Evolutionary conservation across 1,284 basidiomycete species (phyloP).

Genomic region (Cutaneotrichosporon arboriforme): DNA sequence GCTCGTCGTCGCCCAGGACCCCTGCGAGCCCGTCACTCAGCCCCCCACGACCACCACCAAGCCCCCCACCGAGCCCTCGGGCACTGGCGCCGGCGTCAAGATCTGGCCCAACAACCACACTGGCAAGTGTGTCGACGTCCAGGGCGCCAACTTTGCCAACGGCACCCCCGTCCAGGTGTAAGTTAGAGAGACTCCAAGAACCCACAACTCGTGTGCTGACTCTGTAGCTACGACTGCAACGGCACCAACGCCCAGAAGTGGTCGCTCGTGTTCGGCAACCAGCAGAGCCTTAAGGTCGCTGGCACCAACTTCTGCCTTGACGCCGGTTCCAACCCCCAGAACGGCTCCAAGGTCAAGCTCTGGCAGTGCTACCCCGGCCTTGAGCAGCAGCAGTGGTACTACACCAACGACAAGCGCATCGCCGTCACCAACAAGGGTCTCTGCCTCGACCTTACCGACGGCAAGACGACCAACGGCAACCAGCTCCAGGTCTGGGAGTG

Average conservation of each 20-base stretch:
- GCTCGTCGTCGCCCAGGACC: slow-evolving; percentile 9
- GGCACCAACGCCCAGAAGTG: slow-evolving; percentile 17
- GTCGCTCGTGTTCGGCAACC: slow-evolving; percentile 10
- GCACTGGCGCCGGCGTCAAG: neutral
- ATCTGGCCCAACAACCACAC: slow-evolving; percentile 14
- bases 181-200: neutral
- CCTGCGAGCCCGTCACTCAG: slow-evolving; percentile 9
- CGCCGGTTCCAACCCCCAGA: slow-evolving; percentile 19
- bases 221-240: slow-evolving; percentile 20
- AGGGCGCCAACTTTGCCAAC: slow-evolving; percentile 16
- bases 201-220: neutral
- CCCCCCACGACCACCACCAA: slow-evolving; percentile 9
- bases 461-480: slow-evolving; percentile 18
- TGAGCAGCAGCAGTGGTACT: slow-evolving; percentile 26
- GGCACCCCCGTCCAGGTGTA: slow-evolving; percentile 23
- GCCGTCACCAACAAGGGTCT: slow-evolving; percentile 18
- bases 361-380: slow-evolving; percentile 20
- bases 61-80: slow-evolving; percentile 10
- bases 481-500: slow-evolving; percentile 21
- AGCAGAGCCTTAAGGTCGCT: slow-evolving; percentile 16
- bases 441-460: slow-evolving; percentile 34
- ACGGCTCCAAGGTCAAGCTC: slow-evolving; percentile 24
- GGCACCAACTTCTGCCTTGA: slow-evolving; percentile 37
- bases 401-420: slow-evolving; percentile 21
- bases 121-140: slow-evolving; percentile 17